phyloP scores from a whole-genome alignment of 139 green algal genomes.

The Penium margaritaceum region DNA sequence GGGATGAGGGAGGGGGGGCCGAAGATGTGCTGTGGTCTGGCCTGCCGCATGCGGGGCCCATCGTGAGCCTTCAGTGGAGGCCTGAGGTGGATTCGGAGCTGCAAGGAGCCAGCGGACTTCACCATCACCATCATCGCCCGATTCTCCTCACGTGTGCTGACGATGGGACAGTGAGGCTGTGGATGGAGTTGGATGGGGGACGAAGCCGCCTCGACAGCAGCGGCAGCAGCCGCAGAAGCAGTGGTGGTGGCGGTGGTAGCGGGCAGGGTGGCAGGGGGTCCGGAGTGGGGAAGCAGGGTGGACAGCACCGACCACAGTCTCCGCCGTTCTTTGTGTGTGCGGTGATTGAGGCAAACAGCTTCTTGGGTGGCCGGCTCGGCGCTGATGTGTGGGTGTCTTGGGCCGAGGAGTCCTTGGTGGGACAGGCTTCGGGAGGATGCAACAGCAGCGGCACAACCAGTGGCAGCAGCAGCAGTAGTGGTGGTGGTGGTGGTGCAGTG shows the following conservation, averaged over 20 bases:
- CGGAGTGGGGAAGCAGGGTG: background rate
- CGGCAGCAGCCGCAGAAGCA: too few relatives aligned
- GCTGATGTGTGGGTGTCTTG: conserved; percentile 5
- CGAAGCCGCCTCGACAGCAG: background rate
- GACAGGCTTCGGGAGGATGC: background rate
- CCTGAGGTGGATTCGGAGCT: too few relatives aligned
- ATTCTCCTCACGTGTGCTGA: conserved; percentile 7
- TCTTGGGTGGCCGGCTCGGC: background rate
- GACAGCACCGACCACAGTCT: too few relatives aligned
- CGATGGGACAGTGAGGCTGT: conserved; percentile 16
- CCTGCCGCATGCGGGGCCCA: conserved; percentile 4
- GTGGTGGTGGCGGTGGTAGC: too few relatives aligned
- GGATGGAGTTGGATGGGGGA: conserved; percentile 21
- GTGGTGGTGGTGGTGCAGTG: too few relatives aligned
- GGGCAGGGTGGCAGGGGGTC: background rate
- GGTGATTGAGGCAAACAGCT: conserved; percentile 1
- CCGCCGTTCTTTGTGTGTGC: conserved; percentile 13
- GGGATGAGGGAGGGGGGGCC: background rate
- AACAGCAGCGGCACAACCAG: background rate
- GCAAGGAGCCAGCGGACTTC: too few relatives aligned
- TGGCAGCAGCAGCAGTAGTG: background rate
- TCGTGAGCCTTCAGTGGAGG: conserved; percentile 16
- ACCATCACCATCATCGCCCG: conserved; percentile 5
- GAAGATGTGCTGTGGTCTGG: background rate
- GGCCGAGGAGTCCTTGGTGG: conserved; percentile 9